phyloP scores from a whole-genome alignment of 257 asterid genomes.

The Solanum raphanifolium region DNA sequence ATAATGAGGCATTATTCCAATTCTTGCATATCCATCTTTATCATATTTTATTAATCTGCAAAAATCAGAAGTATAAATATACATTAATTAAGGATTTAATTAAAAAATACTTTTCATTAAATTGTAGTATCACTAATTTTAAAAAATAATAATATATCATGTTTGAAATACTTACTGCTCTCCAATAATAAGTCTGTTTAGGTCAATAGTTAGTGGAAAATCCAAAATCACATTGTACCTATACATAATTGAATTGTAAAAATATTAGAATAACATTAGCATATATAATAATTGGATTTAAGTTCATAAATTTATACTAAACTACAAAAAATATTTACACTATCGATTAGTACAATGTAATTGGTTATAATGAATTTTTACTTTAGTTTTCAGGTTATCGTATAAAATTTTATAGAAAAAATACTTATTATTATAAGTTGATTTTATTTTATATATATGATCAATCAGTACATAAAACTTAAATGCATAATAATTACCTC shows the following conservation, averaged over 20 bases:
- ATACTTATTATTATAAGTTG: not conserved
- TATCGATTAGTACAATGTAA: not conserved
- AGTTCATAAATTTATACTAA: not conserved
- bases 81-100: not conserved
- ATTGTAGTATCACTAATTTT: not conserved
- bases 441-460: too few species aligned
- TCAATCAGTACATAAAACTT: not conserved
- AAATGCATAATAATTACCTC: conserved; percentile 13
- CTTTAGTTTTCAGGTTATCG: not conserved
- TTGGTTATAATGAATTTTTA: not conserved
- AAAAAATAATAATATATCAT: not conserved
- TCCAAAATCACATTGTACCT: conserved; percentile 62
- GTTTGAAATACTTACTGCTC: not conserved
- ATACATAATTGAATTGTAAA: not conserved
- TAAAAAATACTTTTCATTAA: not conserved
- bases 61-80: not conserved
- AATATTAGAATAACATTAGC: not conserved
- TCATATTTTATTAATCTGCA: conserved; percentile 43
- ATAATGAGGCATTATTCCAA: conserved; percentile 74
- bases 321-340: not conserved
- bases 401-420: not conserved
- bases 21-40: conserved; percentile 39
- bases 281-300: not conserved
- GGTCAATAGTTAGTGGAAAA: conserved; percentile 41
- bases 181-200: conserved; percentile 24